Percentiles rank a stretch among this genome's conserved stretches.
Evolutionary conservation across 345 rosid genomes (phyloP).

Genomic region (Rhodamnia rubescens): DNA sequence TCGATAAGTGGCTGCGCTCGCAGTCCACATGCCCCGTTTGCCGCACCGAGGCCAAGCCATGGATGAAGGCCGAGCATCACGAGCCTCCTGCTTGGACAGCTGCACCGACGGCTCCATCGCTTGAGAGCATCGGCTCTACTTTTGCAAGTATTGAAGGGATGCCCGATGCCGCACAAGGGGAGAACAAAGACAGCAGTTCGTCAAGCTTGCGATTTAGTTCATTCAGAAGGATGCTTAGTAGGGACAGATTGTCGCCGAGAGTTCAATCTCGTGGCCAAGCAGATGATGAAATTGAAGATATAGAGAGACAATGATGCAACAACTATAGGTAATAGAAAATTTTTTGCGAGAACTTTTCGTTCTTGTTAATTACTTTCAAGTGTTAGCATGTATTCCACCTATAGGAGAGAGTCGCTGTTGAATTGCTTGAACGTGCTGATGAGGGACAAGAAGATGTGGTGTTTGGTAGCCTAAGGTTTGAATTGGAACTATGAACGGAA

Average conservation of each 20-base stretch:
- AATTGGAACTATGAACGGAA: background rate
- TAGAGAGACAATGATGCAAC: conserved; percentile 21
- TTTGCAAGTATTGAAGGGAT: conserved; percentile 6
- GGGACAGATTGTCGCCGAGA: conserved; percentile 35
- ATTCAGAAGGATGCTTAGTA: conserved; percentile 24
- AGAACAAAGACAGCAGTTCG: conserved; percentile 9
- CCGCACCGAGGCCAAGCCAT: conserved; percentile 62
- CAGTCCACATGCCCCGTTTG: conserved; percentile 70
- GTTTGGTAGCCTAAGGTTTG: background rate
- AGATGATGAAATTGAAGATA: conserved; percentile 23
- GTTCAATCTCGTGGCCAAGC: conserved; percentile 11
- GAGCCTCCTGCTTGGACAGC: conserved; percentile 20
- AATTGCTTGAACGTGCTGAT: background rate
- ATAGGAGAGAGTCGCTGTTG: background rate
- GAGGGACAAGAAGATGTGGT: background rate
- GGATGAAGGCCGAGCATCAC: conserved; percentile 33
- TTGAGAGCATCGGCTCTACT: conserved; percentile 2
- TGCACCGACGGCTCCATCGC: conserved; percentile 13
- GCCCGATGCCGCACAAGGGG: conserved; percentile 7
- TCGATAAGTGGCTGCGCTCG: conserved; percentile 55
- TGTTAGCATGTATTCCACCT: background rate
- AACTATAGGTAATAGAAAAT: background rate
- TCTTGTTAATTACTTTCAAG: background rate
- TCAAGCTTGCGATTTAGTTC: conserved; percentile 24
- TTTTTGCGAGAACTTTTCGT: background rate